These are phyloP conservation scores for Sphaerosporella brunnea DNA, from an alignment of 495 filamentous ascomycete species.

Conservation along the genomic window DNA sequence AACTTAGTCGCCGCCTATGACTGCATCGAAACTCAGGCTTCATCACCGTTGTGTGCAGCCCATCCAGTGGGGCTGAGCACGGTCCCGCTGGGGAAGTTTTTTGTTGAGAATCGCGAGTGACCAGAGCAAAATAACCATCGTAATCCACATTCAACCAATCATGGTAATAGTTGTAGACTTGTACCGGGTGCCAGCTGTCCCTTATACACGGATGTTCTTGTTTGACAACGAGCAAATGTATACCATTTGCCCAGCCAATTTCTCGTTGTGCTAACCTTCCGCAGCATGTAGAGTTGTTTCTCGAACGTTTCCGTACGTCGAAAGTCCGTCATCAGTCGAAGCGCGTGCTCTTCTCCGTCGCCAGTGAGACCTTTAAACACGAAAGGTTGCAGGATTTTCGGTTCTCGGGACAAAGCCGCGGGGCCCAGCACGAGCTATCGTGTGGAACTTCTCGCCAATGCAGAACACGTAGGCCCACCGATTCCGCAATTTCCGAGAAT, in stretches of 20 bases:
- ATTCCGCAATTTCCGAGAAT: constrained; percentile 83
- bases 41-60: constrained; percentile 98
- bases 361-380: constrained; percentile 77
- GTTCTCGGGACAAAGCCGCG: constrained; percentile 83
- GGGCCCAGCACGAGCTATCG: constrained; percentile 88
- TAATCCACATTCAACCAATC: constrained; percentile 95
- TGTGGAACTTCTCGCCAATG: constrained; percentile 93
- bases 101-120: constrained; percentile 96
- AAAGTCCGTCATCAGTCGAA: constrained; percentile 58
- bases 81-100: constrained; percentile 98
- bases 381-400: constrained; percentile 86
- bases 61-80: constrained; percentile 90
- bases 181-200: constrained; percentile 85
- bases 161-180: constrained; percentile 99
- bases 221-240: constrained; percentile 91
- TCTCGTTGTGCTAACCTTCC: constrained; percentile 84
- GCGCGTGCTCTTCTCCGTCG: constrained; percentile 61
- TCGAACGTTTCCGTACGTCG: constrained; percentile 80
- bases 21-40: no score
- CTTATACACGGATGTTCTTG: constrained; percentile 99
- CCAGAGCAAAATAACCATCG: constrained; percentile 91
- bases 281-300: constrained; percentile 79
- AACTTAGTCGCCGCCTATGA: constrained; percentile 25
- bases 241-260: constrained; percentile 98
- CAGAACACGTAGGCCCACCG: constrained; percentile 71